Evolutionary conservation across 2,329 filamentous ascomycete genomes (phyloP).

Genomic region (Fusarium tanahbumbuense): DNA sequence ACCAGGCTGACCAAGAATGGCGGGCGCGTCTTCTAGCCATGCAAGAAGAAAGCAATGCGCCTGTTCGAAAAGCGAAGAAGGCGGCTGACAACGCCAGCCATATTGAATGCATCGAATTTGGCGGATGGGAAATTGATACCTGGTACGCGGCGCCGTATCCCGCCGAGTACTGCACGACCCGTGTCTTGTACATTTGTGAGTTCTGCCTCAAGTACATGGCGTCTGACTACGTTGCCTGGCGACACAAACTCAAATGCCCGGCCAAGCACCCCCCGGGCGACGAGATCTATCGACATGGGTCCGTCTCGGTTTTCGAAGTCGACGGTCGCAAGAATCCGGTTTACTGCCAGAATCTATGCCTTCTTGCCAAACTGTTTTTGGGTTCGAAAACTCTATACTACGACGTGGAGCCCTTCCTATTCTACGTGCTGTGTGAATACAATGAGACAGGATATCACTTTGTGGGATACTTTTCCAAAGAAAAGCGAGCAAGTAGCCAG

Average conservation of each 20-base stretch:
- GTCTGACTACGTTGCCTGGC: conserved; percentile 97
- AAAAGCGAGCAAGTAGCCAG: conserved; percentile 92
- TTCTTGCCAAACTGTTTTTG: conserved; percentile 96
- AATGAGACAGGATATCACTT: conserved; percentile 94
- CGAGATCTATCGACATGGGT: conserved; percentile 93
- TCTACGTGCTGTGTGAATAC: conserved; percentile 96
- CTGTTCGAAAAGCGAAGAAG: conserved; percentile 76
- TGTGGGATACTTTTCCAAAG: conserved; percentile 99
- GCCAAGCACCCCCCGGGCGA: conserved; percentile 97
- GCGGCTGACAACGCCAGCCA: conserved; percentile 89
- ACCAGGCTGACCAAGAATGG: conserved; percentile 93
- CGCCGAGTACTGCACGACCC: conserved; percentile 96
- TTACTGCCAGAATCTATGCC: conserved; percentile 98
- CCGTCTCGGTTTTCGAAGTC: conserved; percentile 96
- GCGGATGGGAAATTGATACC: conserved; percentile 96
- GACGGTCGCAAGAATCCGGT: conserved; percentile 96
- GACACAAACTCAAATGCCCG: conserved; percentile 96
- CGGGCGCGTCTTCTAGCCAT: conserved; percentile 70
- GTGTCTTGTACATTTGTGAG: conserved; percentile 98
- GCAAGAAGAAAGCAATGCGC: conserved; percentile 72
- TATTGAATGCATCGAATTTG: conserved; percentile 99
- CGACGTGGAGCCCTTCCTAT: conserved; percentile 95
- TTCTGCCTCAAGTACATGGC: conserved; percentile 99
- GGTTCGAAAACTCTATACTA: conserved; percentile 99
- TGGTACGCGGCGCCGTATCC: conserved; percentile 99